These are phyloP conservation scores for Erodium trifolium DNA, from an alignment of 441 rosid species.

Conservation along the genomic window DNA sequence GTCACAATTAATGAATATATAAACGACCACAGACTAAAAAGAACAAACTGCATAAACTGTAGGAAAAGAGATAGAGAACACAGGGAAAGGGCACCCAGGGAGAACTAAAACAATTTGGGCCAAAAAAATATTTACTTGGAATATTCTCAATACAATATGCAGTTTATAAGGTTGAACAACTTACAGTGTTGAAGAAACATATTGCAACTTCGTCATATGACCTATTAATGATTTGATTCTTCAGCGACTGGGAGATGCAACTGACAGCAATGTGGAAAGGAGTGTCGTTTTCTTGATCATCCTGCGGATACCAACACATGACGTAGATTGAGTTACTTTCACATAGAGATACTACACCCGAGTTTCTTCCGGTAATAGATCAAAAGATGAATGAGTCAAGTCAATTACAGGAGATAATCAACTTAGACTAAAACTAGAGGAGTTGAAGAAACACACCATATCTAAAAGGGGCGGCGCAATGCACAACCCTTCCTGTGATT, in stretches of 20 bases:
- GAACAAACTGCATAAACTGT: slow-evolving; percentile 10
- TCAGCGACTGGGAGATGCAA: slow-evolving; percentile 63
- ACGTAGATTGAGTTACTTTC: slow-evolving; percentile 1
- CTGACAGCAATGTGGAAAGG: slow-evolving; percentile 70
- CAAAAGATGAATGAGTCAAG: slow-evolving; percentile 1
- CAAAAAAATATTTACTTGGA: not conserved
- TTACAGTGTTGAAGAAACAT: slow-evolving; percentile 90
- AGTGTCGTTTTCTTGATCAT: slow-evolving; percentile 46
- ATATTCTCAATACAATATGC: slow-evolving; percentile 1
- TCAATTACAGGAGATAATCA: not conserved
- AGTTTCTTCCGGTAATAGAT: not conserved
- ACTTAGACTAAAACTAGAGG: not conserved
- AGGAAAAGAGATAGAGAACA: not conserved
- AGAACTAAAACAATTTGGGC: not conserved
- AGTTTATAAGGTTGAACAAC: slow-evolving; percentile 17
- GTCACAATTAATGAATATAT: not conserved
- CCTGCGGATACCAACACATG: slow-evolving; percentile 35
- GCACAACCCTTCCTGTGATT: not conserved
- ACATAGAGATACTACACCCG: slow-evolving; percentile 3
- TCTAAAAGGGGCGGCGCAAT: not conserved
- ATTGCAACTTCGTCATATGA: slow-evolving; percentile 80
- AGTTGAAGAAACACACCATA: not conserved
- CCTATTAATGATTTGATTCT: slow-evolving; percentile 70
- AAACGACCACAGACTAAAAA: not conserved
- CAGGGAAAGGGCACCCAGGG: not conserved